Conservation (phyloP, 768 basidiomycete species). For the Kwoniella newhampshirensis region DNA sequence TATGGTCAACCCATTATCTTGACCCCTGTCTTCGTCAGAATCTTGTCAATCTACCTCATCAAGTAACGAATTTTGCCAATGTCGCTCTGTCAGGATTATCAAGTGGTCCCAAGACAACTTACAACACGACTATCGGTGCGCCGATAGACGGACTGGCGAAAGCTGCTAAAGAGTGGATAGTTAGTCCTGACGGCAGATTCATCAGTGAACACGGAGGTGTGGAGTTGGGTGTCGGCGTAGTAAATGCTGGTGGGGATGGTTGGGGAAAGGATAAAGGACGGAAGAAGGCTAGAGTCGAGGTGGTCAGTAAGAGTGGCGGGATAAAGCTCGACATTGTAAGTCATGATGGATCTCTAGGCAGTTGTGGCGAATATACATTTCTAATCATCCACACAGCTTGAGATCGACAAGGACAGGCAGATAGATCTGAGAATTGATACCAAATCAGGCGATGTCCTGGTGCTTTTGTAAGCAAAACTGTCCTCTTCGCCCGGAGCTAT, state of each 20-base stretch:
- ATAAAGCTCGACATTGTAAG: conserved; percentile 45
- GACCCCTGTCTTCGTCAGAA: conserved; percentile 35
- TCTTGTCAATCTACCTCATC: conserved; percentile 28
- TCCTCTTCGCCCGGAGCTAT: background rate
- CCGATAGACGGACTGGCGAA: conserved; percentile 43
- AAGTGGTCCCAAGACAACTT: conserved; percentile 27
- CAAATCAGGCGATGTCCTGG: conserved; percentile 40
- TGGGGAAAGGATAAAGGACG: conserved; percentile 41
- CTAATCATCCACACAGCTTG: conserved; percentile 23
- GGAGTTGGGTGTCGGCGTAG: conserved; percentile 40
- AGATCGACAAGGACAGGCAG: conserved; percentile 37
- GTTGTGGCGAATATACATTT: background rate
- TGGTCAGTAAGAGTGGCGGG: conserved; percentile 32
- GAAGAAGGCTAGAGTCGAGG: conserved; percentile 42
- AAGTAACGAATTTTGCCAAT: conserved; percentile 35
- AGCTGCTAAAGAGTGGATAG: conserved; percentile 38
- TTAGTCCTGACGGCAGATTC: conserved; percentile 41
- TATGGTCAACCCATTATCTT: conserved; percentile 48
- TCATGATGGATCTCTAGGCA: background rate
- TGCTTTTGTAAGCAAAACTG: conserved; percentile 34
- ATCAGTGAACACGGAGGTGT: conserved; percentile 37
- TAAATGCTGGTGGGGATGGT: conserved; percentile 33
- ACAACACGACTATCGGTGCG: conserved; percentile 36
- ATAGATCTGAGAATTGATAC: conserved; percentile 42
- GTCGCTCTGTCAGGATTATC: conserved; percentile 33